phyloP scores from a whole-genome alignment of 2,329 filamentous ascomycete species.

The Sporothrix luriei region DNA sequence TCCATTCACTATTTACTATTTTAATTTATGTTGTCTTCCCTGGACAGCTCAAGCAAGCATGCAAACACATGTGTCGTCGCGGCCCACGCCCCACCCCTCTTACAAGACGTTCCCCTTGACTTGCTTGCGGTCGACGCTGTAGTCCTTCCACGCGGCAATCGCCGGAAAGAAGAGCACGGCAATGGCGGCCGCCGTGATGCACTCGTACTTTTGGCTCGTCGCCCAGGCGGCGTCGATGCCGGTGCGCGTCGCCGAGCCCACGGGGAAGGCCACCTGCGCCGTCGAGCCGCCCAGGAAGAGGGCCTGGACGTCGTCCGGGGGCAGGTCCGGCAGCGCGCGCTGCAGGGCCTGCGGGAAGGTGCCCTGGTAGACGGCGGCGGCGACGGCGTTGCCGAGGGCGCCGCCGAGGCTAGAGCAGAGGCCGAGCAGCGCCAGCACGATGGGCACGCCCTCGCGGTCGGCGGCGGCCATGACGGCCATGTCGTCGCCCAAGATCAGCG shows the following conservation, averaged over 20 bases:
- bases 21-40: too few species aligned
- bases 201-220: slow-evolving; percentile 52
- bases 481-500: slow-evolving; percentile 60
- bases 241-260: slow-evolving; percentile 53
- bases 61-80: not conserved
- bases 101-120: slow-evolving; percentile 36
- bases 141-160: slow-evolving; percentile 36
- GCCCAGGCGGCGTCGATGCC: slow-evolving; percentile 63
- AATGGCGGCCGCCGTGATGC: slow-evolving; percentile 50
- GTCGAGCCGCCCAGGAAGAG: slow-evolving; percentile 55
- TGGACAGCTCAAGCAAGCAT: not conserved
- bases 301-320: slow-evolving; percentile 48
- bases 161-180: slow-evolving; percentile 33
- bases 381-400: slow-evolving; percentile 60
- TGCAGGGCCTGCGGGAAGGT: slow-evolving; percentile 56
- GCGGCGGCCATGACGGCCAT: slow-evolving; percentile 63
- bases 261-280: slow-evolving; percentile 54
- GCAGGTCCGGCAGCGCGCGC: slow-evolving; percentile 50
- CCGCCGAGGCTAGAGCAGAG: slow-evolving; percentile 62
- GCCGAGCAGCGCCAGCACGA: slow-evolving; percentile 59
- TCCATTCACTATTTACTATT: too few species aligned
- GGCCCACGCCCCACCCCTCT: not conserved
- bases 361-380: slow-evolving; percentile 63
- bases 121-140: slow-evolving; percentile 36
- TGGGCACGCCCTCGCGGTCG: slow-evolving; percentile 60